Evolutionary conservation across 768 basidiomycete species (phyloP).

Genomic region (Pleurotus eryngii): DNA sequence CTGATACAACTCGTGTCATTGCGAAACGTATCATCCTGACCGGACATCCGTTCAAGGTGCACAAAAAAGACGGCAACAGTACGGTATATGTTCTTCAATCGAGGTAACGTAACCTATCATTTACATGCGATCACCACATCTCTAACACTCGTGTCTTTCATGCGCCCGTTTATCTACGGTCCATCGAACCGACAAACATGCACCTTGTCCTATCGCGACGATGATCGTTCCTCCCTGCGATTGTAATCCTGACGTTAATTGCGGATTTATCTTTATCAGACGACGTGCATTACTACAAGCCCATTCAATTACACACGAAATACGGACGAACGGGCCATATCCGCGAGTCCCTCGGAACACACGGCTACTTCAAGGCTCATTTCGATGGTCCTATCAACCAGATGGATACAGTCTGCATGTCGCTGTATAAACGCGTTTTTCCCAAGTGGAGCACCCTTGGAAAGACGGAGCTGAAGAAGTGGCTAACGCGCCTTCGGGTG

Average conservation of each 20-base stretch:
- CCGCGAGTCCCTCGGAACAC: conserved; percentile 88
- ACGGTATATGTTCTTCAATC: conserved; percentile 97
- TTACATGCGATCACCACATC: too few relatives aligned
- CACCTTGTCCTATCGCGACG: too few relatives aligned
- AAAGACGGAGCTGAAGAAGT: conserved; percentile 15
- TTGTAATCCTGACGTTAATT: background rate
- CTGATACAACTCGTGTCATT: conserved; percentile 88
- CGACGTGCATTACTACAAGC: conserved; percentile 90
- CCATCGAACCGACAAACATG: too few relatives aligned
- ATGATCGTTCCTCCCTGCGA: background rate
- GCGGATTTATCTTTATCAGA: conserved; percentile 35
- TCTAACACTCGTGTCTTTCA: too few relatives aligned
- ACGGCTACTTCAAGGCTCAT: conserved; percentile 96
- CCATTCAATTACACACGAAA: conserved; percentile 91
- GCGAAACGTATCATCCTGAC: conserved; percentile 94
- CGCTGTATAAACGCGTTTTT: conserved; percentile 90
- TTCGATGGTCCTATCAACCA: conserved; percentile 91
- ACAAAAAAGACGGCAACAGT: conserved; percentile 95
- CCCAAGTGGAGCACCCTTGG: conserved; percentile 80
- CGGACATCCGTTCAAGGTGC: conserved; percentile 95
- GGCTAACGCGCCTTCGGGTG: conserved; percentile 16
- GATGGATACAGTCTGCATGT: conserved; percentile 97
- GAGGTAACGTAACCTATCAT: conserved; percentile 39
- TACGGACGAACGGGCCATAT: conserved; percentile 88
- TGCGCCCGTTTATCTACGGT: too few relatives aligned